Evolutionary conservation across 1,139 yeast species (phyloP).

Genomic region (Petasospora fabianii): DNA sequence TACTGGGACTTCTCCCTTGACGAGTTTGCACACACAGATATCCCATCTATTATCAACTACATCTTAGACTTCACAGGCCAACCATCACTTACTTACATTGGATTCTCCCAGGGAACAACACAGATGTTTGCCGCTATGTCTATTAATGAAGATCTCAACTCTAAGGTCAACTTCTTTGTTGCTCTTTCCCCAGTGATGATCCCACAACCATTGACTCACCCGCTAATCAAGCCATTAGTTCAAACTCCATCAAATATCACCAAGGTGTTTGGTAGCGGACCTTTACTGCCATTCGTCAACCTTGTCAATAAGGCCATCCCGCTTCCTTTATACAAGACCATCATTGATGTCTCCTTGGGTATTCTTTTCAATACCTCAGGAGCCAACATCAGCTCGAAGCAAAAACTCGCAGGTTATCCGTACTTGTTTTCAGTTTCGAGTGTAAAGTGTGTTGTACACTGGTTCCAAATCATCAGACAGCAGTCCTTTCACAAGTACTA

Average conservation of each 20-base stretch:
- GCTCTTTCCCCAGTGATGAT: conserved; percentile 89
- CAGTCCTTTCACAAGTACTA: conserved; percentile 78
- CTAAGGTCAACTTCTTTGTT: conserved; percentile 60
- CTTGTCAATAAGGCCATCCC: conserved; percentile 75
- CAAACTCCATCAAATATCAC: conserved; percentile 9
- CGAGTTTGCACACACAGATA: conserved; percentile 80
- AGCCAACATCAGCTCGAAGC: conserved; percentile 57
- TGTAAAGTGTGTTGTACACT: conserved; percentile 83
- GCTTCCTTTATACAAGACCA: conserved; percentile 63
- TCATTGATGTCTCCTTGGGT: conserved; percentile 52
- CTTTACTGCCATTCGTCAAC: conserved; percentile 61
- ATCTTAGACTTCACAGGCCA: conserved; percentile 47
- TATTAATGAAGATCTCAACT: conserved; percentile 56
- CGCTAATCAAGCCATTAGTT: conserved; percentile 42
- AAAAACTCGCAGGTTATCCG: conserved; percentile 70
- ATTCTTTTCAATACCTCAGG: conserved; percentile 72
- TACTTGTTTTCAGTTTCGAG: conserved; percentile 82
- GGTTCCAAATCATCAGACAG: conserved; percentile 83
- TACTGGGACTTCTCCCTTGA: conserved; percentile 89
- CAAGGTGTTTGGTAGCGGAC: conserved; percentile 45
- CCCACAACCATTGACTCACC: conserved; percentile 73
- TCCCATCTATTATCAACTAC: conserved; percentile 70
- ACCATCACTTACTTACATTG: conserved; percentile 55
- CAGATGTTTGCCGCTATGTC: conserved; percentile 79
- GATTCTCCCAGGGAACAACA: conserved; percentile 85